Base-by-base conservation (phyloP, 2,329 filamentous ascomycete genomes). In the Emergomyces africanus region DNA sequence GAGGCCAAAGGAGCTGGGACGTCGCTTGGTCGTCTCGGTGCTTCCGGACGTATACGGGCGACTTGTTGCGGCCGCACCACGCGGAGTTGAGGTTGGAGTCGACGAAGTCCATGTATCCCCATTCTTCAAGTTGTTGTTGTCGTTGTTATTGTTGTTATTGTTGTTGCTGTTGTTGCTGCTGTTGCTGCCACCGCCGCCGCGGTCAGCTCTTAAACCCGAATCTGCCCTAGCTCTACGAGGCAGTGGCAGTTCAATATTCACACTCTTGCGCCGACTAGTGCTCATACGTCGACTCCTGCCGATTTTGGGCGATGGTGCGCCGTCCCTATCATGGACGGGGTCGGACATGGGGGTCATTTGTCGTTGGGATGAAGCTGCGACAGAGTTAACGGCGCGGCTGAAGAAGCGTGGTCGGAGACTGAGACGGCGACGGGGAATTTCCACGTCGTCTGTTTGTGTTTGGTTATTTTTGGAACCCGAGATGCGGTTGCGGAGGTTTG, bases 381-480 rank as follows among this genome's bases (percentile, higher is more conserved):
- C 20, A 20, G 35, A 66, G 1, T 60, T 64, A 23, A 61, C 60
- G 6, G 68, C 66, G 35, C 71, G 71, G 48, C 61, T 67, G 58
- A 75, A 71, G 60, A 74, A 74, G 4, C 63, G 66, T 8, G 72
- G 71, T 8, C 69, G 68, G 57, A 74, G 67, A 48, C 68, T 74
- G 33, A 74, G 61, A 30, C 69, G 70, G 30, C 70, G 67, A 42
- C 70, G 71, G 20, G 64, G 60, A 9, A 46, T 48, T 48, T 48
- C 28, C 53, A 15, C 50, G 58, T 55, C 59, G 23, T 57, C n/a
- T 39, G 42, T 25, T 35, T 35, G 28, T 9, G n/a, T 33, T 18
- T 30, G 54, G 48, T 37, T 55, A 20, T n/a, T 33, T 50, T 20
- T 37, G 14, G 42, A 10, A 15, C 44, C 48, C 20, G 54, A 42